A percentile compares a stretch with the other conserved stretches of the same genome.
These are phyloP conservation scores for Starmerella cellae DNA, from an alignment of 805 yeast genomes.

Conservation along the genomic window DNA sequence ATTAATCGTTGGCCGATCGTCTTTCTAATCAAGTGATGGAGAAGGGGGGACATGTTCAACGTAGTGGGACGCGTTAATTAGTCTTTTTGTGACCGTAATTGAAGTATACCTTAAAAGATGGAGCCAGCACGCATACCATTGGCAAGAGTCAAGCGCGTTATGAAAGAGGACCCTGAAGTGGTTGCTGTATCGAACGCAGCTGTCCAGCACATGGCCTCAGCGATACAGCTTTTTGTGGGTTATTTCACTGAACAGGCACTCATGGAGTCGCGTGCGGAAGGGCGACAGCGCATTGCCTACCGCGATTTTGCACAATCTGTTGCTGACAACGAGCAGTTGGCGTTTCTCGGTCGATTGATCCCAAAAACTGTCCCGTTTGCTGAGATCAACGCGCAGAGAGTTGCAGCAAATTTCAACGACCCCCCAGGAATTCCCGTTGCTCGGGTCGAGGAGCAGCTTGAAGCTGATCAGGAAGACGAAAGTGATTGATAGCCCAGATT, in stretches of 20 bases:
- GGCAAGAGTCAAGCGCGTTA: conserved; percentile 54
- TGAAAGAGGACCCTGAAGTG: conserved; percentile 66
- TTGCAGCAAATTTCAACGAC: conserved; percentile 6
- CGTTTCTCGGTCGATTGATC: conserved; percentile 52
- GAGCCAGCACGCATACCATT: conserved; percentile 37
- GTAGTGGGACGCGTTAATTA: too few species aligned
- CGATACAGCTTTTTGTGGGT: conserved; percentile 62
- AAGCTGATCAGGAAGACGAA: conserved; percentile 15
- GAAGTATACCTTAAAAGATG: too few species aligned
- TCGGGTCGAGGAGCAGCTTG: conserved; percentile 16
- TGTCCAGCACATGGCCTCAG: conserved; percentile 62
- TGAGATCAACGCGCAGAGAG: conserved; percentile 10
- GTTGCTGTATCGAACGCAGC: conserved; percentile 54
- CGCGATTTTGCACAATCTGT: conserved; percentile 59
- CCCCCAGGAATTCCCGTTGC: conserved; percentile 16
- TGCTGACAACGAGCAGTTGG: conserved; percentile 41
- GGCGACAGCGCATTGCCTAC: conserved; percentile 57
- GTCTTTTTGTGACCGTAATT: too few species aligned
- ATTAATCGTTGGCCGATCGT: too few species aligned
- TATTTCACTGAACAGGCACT: conserved; percentile 60
- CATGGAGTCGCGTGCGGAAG: conserved; percentile 47
- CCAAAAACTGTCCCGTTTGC: conserved; percentile 32
- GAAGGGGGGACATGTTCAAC: too few species aligned
- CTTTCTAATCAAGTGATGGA: too few species aligned
- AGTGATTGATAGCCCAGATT: conserved; percentile 5